phyloP scores from a whole-genome alignment of 768 basidiomycete species.

The Cystobasidium ongulense region DNA sequence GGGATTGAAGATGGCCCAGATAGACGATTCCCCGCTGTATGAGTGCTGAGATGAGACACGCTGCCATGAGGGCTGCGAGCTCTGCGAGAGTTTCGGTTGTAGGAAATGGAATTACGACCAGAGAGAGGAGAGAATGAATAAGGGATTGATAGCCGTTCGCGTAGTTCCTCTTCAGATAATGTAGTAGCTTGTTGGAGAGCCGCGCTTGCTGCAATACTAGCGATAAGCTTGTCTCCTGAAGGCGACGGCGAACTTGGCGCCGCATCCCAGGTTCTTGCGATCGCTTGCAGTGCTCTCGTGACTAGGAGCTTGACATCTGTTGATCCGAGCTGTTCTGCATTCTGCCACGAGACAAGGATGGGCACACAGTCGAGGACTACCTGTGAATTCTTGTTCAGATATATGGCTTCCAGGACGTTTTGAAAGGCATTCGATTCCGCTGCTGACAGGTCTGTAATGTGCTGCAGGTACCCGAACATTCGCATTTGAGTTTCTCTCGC shows the following conservation, averaged over 20 bases:
- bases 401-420: background rate
- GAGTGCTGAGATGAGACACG: background rate
- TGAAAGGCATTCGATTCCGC: background rate
- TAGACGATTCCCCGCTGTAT: background rate
- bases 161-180: background rate
- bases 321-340: background rate
- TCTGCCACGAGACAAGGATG: constrained; percentile 7
- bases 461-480: background rate
- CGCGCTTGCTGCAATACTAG: background rate
- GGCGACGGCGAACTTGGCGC: background rate
- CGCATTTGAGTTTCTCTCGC: background rate
- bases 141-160: background rate
- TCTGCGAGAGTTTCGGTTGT: background rate
- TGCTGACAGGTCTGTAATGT: background rate
- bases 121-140: background rate
- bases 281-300: background rate
- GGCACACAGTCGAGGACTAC: background rate
- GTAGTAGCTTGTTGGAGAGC: background rate
- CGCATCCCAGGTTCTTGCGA: background rate
- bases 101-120: background rate
- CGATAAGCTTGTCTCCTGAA: background rate
- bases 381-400: background rate
- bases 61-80: background rate
- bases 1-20: background rate
- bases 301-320: background rate